phyloP scores from a whole-genome alignment of 2,329 filamentous ascomycete genomes.

The Calonectria leucothoes region DNA sequence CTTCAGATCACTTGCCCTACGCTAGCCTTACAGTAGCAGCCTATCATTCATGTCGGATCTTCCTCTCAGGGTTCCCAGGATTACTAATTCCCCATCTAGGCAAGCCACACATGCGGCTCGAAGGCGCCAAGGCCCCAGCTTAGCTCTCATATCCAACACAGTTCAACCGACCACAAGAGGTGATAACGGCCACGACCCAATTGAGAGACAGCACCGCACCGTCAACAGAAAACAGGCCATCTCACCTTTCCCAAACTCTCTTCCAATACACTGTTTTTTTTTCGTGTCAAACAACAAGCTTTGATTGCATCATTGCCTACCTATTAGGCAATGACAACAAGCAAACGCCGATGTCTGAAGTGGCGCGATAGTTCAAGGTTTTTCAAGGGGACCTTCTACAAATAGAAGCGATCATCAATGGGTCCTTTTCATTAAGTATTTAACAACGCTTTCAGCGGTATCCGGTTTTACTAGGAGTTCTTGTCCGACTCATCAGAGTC shows the following conservation, averaged over 20 bases:
- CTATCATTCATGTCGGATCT: neutral
- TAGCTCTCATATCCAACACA: neutral
- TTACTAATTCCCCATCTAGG: neutral
- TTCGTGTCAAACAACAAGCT: neutral
- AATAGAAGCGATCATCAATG: neutral
- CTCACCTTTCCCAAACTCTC: neutral
- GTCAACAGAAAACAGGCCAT: too few species aligned
- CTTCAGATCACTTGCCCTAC: neutral
- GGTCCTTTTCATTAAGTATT: neutral
- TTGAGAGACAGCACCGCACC: neutral
- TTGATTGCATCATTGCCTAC: neutral
- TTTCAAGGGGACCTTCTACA: neutral
- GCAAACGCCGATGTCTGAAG: too few species aligned
- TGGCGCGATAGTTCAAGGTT: neutral
- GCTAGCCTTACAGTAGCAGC: neutral
- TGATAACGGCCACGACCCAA: neutral
- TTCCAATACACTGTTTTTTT: neutral
- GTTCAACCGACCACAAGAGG: too few species aligned
- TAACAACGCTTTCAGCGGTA: neutral
- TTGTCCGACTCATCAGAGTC: slow-evolving; percentile 69
- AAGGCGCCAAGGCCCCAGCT: neutral
- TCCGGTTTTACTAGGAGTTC: slow-evolving; percentile 19
- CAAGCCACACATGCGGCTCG: slow-evolving; percentile 2
- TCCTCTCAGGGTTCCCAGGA: slow-evolving; percentile 8
- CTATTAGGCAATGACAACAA: neutral